A percentile compares a stretch with the other conserved stretches of the same genome.
Conservation (phyloP, 75 land plant genomes). For the Picea glauca region DNA sequence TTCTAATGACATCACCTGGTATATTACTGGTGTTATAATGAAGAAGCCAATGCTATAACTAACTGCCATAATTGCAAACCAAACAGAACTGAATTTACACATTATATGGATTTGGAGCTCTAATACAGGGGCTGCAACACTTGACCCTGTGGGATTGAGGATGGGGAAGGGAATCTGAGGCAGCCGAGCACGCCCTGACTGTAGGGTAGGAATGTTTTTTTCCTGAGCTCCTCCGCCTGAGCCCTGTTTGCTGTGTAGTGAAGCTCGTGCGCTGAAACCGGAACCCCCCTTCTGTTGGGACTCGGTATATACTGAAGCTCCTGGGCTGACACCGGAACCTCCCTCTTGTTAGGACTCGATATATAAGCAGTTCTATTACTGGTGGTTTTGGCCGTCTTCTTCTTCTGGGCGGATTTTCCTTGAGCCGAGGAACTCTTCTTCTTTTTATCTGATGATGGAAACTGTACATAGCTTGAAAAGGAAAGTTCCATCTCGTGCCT, state of each 20-base stretch:
- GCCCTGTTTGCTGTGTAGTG: constrained; percentile 63
- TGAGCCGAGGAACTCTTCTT: neutral
- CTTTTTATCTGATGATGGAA: neutral
- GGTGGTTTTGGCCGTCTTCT: no score
- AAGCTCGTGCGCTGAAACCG: constrained; percentile 55
- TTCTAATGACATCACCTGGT: no score
- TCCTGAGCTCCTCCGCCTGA: constrained; percentile 59
- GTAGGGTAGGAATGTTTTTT: constrained; percentile 49
- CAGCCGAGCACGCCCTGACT: constrained; percentile 74
- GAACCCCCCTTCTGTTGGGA: constrained; percentile 14
- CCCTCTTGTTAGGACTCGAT: no score
- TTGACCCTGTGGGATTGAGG: no score
- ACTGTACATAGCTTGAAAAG: constrained; percentile 25
- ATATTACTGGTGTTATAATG: no score
- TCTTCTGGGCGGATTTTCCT: no score
- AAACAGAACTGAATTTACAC: no score
- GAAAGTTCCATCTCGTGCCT: constrained; percentile 30
- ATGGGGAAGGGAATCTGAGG: constrained; percentile 51
- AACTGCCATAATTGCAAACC: no score
- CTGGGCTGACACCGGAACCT: neutral
- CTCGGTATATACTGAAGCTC: constrained; percentile 48
- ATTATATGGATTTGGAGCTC: no score
- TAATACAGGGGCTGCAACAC: no score
- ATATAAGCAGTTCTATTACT: no score
- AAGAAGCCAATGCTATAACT: no score